Evolutionary conservation across 2,329 filamentous ascomycete genomes (phyloP), one percentile per base, ranked within the genome.

Genomic region (Talaromyces piceae): DNA sequence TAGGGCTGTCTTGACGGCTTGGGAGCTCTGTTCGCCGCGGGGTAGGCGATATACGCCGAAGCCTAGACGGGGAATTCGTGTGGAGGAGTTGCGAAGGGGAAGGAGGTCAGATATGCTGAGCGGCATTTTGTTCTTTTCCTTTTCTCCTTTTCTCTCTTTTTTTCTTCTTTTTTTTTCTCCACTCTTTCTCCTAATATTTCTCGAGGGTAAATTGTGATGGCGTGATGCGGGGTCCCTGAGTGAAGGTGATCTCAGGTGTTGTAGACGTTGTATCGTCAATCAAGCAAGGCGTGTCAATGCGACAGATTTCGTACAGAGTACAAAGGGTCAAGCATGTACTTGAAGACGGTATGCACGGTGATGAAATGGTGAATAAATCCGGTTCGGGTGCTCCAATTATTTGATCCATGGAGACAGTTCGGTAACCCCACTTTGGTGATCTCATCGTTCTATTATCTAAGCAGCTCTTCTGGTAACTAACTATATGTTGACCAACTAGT

Each of bases 21-120:
- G 63, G 8, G 76, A 71, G 64, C 82, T 86, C 55, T 74, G 71
- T 39, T 76, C 63, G 31, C 72, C 63, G 2, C 74, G 73, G 5
- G 82, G n/a, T n/a, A n/a, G 81, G 54, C 77, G 78, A 68, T 86
- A 89, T 54, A 88, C 83, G 46, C 86, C 86, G 60, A 88, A 87
- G 11, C 85, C 86, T 8, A 89, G 75, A 25, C 75, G 76, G 22
- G 86, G 86, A 16, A 88, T 84, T 50, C 69, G 69, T 57, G 75
- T 66, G 28, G 65, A 58, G 47, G 73, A 75, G 51, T 77, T 77
- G 27, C 72, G 69, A 33, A 83, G 73, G 39, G 76, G 65, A 33
- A 81, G 63, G 20, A 69, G 68, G 54, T 78, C 75, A 20, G 71
- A 68, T 53, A 81, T 67, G 51, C 67, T 66, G 55, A 76, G 64